Evolutionary conservation across 2,329 filamentous ascomycete genomes (phyloP), one percentile per base, ranked within the genome.

Genomic region (Pseudofabraea citricarpa): DNA sequence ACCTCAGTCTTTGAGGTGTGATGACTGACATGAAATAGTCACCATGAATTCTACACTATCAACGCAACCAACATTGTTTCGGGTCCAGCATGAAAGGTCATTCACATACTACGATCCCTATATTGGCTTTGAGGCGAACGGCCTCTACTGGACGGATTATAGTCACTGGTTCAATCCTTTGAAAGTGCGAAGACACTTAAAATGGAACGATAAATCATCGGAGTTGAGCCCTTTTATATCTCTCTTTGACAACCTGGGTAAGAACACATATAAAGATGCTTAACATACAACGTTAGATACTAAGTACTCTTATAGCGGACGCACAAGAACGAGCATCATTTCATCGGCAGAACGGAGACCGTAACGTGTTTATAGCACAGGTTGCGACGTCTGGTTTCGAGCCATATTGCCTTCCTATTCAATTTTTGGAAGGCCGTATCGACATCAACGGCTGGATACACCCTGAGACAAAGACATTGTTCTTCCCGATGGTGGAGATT

Each of bases 141-240:
- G 35, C 35, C 20, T 36, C 35, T 36, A 36, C 35, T 36, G 18
- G 35, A 36, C 20, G 18, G 35, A 36, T 22, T 36, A 22, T 22
- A 36, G 35, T 36, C 35, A 36, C 35, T 36, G 35, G 35, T 36
- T 36, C 18, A 36, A 36, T 36, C 35, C 35, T 36, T 36, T 22
- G 18, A 36, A 36, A 36, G 35, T 36, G 35, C 18, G 35, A 36
- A 36, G 20, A 36, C 35, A 36, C 35, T 36, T 36, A 22, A 20
- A 36, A 15, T 36, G 18, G 35, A 22, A 36, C 18, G 35, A 36
- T 36, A 36, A 36, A 36, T 36, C 18, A 36, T 36, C 18, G 18
- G 35, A 36, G 35, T 36, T 18, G 35, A 36, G 35, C 35, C 35
- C 35, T 36, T 36, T 36, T 22, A 36, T 36, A 36, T 36, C 35